phyloP scores from a whole-genome alignment of 805 yeast species.

The Metschnikowia henanensis region DNA sequence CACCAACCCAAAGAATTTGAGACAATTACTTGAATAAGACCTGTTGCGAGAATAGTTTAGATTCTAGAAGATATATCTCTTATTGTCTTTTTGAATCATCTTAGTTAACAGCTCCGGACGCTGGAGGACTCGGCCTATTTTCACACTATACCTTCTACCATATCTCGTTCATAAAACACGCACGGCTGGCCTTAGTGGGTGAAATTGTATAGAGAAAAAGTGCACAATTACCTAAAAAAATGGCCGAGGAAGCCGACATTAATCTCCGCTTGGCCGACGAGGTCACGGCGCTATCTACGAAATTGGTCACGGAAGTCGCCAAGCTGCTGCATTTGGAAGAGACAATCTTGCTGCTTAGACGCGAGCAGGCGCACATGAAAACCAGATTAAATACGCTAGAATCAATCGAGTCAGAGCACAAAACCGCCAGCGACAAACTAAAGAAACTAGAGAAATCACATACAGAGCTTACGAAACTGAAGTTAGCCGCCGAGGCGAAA shows the following conservation, averaged over 20 bases:
- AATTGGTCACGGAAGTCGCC: slow-evolving; percentile 58
- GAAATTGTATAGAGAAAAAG: too few species aligned
- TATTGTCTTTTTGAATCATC: too few species aligned
- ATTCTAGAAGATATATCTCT: too few species aligned
- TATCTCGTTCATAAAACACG: too few species aligned
- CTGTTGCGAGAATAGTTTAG: too few species aligned
- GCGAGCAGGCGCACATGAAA: slow-evolving; percentile 29
- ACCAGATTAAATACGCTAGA: slow-evolving; percentile 22
- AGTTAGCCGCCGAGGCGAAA: slow-evolving; percentile 55
- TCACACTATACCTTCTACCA: too few species aligned
- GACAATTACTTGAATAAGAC: too few species aligned
- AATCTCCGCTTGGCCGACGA: slow-evolving; percentile 50
- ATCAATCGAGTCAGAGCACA: slow-evolving; percentile 29
- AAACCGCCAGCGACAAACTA: slow-evolving; percentile 26
- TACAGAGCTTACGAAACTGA: slow-evolving; percentile 27
- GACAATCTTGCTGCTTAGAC: slow-evolving; percentile 38
- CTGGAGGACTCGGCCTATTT: too few species aligned
- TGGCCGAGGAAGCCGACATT: slow-evolving; percentile 21
- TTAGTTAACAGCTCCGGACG: too few species aligned
- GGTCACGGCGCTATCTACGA: slow-evolving; percentile 57
- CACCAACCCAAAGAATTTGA: too few species aligned
- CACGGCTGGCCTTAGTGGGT: too few species aligned
- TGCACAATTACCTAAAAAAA: neutral
- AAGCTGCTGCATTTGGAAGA: slow-evolving; percentile 58
- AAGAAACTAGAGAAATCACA: slow-evolving; percentile 28